phyloP scores from a whole-genome alignment of 2,329 filamentous ascomycete species.

The Mariannaea sp. region DNA sequence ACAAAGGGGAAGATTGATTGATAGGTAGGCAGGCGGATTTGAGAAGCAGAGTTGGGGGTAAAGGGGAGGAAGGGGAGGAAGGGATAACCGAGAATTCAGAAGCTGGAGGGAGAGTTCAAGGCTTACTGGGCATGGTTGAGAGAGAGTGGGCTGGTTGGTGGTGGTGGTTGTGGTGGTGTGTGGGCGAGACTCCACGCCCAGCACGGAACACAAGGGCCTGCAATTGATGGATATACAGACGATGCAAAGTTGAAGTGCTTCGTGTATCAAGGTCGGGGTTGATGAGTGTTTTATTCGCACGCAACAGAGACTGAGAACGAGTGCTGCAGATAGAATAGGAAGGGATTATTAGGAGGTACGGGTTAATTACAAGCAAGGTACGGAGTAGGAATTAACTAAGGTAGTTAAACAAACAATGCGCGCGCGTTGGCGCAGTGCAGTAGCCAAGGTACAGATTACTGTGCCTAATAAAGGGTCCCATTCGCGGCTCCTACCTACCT shows the following conservation, averaged over 20 bases:
- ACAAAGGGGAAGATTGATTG: background rate
- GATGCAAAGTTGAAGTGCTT: background rate
- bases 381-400: background rate
- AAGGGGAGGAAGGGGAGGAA: background rate
- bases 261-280: background rate
- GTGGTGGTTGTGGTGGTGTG: background rate
- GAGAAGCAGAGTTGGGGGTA: background rate
- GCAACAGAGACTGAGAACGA: background rate
- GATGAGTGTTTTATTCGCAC: background rate
- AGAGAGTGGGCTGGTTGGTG: background rate
- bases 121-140: slow-evolving; percentile 20
- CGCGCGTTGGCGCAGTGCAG: slow-evolving; percentile 1
- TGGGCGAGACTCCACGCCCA: slow-evolving; percentile 2
- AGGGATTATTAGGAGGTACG: background rate
- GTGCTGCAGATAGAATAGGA: background rate
- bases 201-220: background rate
- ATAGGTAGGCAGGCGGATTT: background rate
- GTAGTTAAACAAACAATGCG: slow-evolving; percentile 9
- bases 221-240: background rate
- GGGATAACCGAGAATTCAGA: background rate
- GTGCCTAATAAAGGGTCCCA: slow-evolving; percentile 9
- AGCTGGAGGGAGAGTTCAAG: slow-evolving; percentile 1
- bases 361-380: background rate
- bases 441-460: no score
- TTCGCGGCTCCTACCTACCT: background rate